Evolutionary conservation across 2,329 filamentous ascomycete species (phyloP), one percentile per base, ranked within the genome.

Genomic region (Byssochlamys sp.): DNA sequence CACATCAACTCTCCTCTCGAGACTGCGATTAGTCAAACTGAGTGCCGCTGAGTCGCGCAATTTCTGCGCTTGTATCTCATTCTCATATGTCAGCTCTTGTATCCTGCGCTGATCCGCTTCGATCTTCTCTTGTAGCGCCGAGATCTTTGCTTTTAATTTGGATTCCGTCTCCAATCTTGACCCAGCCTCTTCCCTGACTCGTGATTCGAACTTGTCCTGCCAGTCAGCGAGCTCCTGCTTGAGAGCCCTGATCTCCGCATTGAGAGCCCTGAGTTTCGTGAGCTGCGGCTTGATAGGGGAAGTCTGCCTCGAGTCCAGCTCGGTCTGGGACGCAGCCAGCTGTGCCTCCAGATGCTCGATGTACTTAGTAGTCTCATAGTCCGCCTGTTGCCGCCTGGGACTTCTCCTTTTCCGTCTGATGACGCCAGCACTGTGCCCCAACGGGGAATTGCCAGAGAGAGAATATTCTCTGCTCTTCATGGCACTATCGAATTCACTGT

Each of bases 311-410:
- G 72, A 67, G 25, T 73, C 70, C 35, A 75, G 61, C 56, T 72
- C 72, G 6, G 67, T 66, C 50, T 78, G 73, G 10, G 72, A 69
- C 14, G 73, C 67, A 19, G 72, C 71, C 26, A 80, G 65, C 60
- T 79, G 74, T 24, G 70, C 67, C 57, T 80, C 78, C 11, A 80
- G 73, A 63, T 79, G 76, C 54, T 79, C 76, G 59, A 80, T 77
- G 62, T 80, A 79, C 57, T 73, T 70, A 27, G 73, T 69, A 9
- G 72, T 71, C 58, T 78, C 75, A 55, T 70, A 73, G 59, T 71
- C 73, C 19, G 72, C 53, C 33, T 59, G 64, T 29, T 57, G 57
- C 31, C 35, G 58, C 53, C 58, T 60, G 56, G 35, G 59, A 49
- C 56, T 60, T 45, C 52, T 58, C 33, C 55, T 54, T 29, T 62